These are phyloP conservation scores for Gracilaria domingensis DNA, from an alignment of 23 red algal genomes.

Conservation along the genomic window DNA sequence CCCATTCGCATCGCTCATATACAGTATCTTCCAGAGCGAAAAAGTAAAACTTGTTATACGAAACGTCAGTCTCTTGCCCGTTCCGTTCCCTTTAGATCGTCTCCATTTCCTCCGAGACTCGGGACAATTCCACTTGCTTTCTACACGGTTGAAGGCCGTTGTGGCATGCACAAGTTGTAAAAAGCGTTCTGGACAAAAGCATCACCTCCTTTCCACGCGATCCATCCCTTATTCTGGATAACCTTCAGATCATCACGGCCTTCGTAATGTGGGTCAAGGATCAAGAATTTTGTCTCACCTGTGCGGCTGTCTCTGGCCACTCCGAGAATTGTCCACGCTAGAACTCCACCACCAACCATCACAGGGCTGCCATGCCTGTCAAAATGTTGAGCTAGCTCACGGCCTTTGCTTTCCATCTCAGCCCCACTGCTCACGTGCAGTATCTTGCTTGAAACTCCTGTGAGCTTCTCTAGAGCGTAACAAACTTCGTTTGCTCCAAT, in stretches of 20 bases:
- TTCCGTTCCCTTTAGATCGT: not conserved
- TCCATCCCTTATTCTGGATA: slow-evolving; percentile 79
- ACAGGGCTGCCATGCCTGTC: slow-evolving; percentile 72
- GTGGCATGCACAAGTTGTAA: slow-evolving; percentile 95
- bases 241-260: slow-evolving; percentile 66
- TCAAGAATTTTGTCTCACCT: slow-evolving; percentile 77
- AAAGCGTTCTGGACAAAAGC: slow-evolving; percentile 69
- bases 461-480: slow-evolving; percentile 75
- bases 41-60: not conserved
- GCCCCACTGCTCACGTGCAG: slow-evolving; percentile 84
- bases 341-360: slow-evolving; percentile 94
- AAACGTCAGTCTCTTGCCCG: not conserved
- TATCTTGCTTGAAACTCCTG: slow-evolving; percentile 81
- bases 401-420: slow-evolving; percentile 76
- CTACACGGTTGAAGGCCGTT: slow-evolving; percentile 64
- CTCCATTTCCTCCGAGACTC: not conserved
- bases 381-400: slow-evolving; percentile 82
- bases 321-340: slow-evolving; percentile 89
- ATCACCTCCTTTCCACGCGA: slow-evolving; percentile 70
- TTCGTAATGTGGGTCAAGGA: slow-evolving; percentile 91
- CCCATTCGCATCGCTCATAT: too few species aligned
- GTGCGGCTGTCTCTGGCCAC: slow-evolving; percentile 59
- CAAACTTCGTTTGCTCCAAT: slow-evolving; percentile 93
- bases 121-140: too few species aligned
- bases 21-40: too few species aligned